Evolutionary conservation across 306 rosid species (phyloP).

Genomic region (Chamaecrista fasciculata): DNA sequence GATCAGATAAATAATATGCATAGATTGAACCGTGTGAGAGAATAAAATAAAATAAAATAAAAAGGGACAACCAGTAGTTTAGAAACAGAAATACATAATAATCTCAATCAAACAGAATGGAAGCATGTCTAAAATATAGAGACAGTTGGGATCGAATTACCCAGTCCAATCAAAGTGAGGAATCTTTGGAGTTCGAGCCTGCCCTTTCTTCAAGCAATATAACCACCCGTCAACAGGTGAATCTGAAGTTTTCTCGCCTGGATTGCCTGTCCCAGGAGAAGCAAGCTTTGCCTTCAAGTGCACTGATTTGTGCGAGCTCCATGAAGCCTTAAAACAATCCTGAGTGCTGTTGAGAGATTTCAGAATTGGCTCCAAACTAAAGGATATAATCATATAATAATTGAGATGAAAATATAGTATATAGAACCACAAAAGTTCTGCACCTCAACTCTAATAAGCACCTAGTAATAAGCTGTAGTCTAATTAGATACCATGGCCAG

Average conservation of each 20-base stretch:
- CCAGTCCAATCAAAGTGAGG: slow-evolving; percentile 97
- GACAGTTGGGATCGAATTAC: slow-evolving; percentile 39
- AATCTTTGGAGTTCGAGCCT: slow-evolving; percentile 69
- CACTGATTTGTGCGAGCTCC: slow-evolving; percentile 87
- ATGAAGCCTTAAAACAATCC: slow-evolving; percentile 93
- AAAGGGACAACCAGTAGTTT: not conserved
- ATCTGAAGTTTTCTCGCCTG: slow-evolving; percentile 44
- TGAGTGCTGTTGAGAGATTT: slow-evolving; percentile 67
- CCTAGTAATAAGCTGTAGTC: slow-evolving; percentile 5
- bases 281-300: slow-evolving; percentile 66
- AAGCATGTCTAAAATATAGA: not conserved
- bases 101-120: not conserved
- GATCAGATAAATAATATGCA: not conserved
- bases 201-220: slow-evolving; percentile 83
- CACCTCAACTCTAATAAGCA: not conserved
- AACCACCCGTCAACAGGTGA: slow-evolving; percentile 62
- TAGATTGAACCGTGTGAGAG: not conserved
- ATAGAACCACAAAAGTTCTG: not conserved
- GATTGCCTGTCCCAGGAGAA: slow-evolving; percentile 39
- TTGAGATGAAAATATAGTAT: not conserved
- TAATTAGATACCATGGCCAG: slow-evolving; percentile 18
- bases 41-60: too few species aligned
- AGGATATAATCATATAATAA: slow-evolving; percentile 2
- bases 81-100: slow-evolving; percentile 10
- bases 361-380: slow-evolving; percentile 28